Base-by-base conservation (phyloP, 257 asterid species). In the Haberlea rhodopensis region DNA sequence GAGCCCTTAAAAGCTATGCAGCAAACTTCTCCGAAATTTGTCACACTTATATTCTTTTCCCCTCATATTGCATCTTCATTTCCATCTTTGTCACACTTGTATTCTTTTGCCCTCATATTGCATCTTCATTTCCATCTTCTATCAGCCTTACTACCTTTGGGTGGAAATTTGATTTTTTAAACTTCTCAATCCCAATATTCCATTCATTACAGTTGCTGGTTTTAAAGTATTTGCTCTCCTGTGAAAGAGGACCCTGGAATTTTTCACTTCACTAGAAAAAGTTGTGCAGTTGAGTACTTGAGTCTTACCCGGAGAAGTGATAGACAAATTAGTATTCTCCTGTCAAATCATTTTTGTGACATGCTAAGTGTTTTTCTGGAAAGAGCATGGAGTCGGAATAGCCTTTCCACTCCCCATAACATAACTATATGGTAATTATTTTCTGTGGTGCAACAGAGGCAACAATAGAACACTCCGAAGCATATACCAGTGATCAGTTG, bases 391-490 rank as follows among this genome's bases (percentile, higher is more conserved):
- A 18, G 56, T 29, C 37, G 5, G n/a, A 16, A 25, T 4, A 23
- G 60, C 6, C 37, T 25, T 25, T 25, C 29, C 18, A 23, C 60
- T 18, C 20, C 19, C 61, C 25, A 6, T 16, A 16, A 26, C 29
- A 29, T 19, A n/a, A 29, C n/a, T 8, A 31, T 52, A 23, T 5
- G 40, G 27, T 37, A 40, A 53, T 19, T 25, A 22, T 53, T 43
- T 45, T 13, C 19, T 45, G 15, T 58, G 53, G 40, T 70, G 66
- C 65, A 66, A 78, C 70, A 70, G 80, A 54, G 70, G 58, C 63
- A 60, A 60, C 60, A 27, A 27, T 40, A 51, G 76, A 74, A 54
- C 56, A 66, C 63, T 67, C 69, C 19, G 78, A 74, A 54, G 68
- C 19, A 60, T 70, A 68, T 58, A 34, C 67, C 6, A 18, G 20